phyloP scores from a whole-genome alignment of 306 rosid species.

The barrel medic (Medicago truncatula) region MtrunA17r5.0-ANR NC_053043.1:6512501-6513000 shows the following conservation, averaged over 20 bases:
- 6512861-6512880: constrained; percentile 42
- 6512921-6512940: constrained; percentile 71
- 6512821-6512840: neutral
- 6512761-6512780: constrained; percentile 4
- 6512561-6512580: constrained; percentile 55
- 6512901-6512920: constrained; percentile 78
- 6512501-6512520: constrained; percentile 48
- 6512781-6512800: constrained; percentile 21
- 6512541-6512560: constrained; percentile 55
- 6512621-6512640: constrained; percentile 6
- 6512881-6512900: constrained; percentile 93
- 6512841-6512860: neutral
- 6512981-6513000: constrained; percentile 6
- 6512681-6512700: neutral
- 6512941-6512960: constrained; percentile 85
- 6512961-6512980: constrained; percentile 68
- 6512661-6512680: neutral
- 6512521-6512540: constrained; percentile 43
- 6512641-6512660: neutral
- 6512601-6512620: constrained; percentile 64
- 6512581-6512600: constrained; percentile 83
- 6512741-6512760: constrained; percentile 5
- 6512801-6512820: neutral
- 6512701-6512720: neutral
- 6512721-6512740: neutral